Base-by-base conservation (phyloP, 805 yeast genomes). In the Metschnikowia dekortorum region DNA sequence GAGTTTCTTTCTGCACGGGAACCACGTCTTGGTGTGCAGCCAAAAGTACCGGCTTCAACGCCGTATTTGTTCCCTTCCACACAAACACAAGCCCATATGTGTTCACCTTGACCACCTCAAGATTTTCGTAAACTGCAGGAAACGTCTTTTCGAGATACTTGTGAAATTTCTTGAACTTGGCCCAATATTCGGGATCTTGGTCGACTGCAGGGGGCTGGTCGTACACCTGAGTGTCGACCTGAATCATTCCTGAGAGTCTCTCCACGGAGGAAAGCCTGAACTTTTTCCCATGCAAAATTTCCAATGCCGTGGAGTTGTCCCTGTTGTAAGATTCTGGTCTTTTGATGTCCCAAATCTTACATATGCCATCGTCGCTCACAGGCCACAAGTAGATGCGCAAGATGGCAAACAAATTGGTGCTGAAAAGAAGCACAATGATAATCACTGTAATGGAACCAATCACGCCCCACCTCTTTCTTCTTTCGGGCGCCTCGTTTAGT, bases 21-120 rank as follows among this genome's bases (percentile, higher is more conserved):
- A 72, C 76, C 35, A 72, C 76, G 48, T 72, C 76, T 52, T 64
- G 68, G 56, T 72, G 76, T 5, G 74, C 76, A 18, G 74, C 54
- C 43, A 72, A 60, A 50, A 72, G 52, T 13, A 72, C 58, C 8
- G 76, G 76, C 49, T 68, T 65, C 55, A 64, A 63, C n/a, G 44
- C 30, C 10, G 53, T 39, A 18, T 63, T 51, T 3, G 62, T 46
- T 8, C 76, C 76, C 48, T 70, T 50, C 75, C 74, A 71, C 28
- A 73, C 66, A 49, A 61, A 67, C 9, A 72, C 67, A 35, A 72
- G 60, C n/a, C 66, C 69, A 46, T 67, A 64, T 39, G 71, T 67
- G 52, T 71, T 71, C 45, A 71, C 62, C 47, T 61, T 67, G 33
- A 61, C 68, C 8, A 69, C 61, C 49, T 66, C 65, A 53, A 70